Base-by-base conservation (phyloP, 2,329 filamentous ascomycete genomes). In the Colletotrichum cuscutae region DNA sequence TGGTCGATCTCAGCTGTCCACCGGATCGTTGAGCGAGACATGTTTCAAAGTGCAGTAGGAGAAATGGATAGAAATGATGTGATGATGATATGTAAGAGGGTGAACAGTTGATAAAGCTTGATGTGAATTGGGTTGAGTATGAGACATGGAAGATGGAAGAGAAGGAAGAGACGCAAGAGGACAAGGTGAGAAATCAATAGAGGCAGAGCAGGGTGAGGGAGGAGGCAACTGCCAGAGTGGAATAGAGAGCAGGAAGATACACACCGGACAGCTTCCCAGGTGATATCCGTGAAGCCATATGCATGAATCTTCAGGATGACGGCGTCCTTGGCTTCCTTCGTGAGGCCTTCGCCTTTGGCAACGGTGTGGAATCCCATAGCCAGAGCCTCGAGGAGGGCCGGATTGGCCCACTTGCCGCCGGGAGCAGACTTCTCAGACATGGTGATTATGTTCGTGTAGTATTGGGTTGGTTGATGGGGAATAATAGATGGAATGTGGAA, bases 241-340 rank as follows among this genome's bases (percentile, higher is more conserved):
- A 19, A 59, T 1, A 3, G 37, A 42, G 15, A 6, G 37, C 37
- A 42, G 15, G 37, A 1, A 42, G 37, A 4, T 11, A 79, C 84
- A 62, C 80, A 86, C 86, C 86, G 83, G 63, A 87, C 80, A 2
- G 79, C 84, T 52, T 87, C 82, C 84, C 84, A 87, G 6, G 82
- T 83, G 13, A 84, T 53, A n/a, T 68, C 82, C 5, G 74, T 65
- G 64, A 81, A 77, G 7, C 83, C 80, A 5, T 74, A 75, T 11
- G 75, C 52, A n/a, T 78, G 75, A 65, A 86, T 77, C 15, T 79
- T 79, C 12, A 71, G 74, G 57, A 80, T 76, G 60, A 86, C 75
- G 1, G 76, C 76, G 0, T 78, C 77, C 59, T 80, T 81, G 54
- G 79, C 74, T 28, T 78, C 71, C 15, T 77, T 59, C 15, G 74